Evolutionary conservation across 306 rosid species (phyloP), one percentile per base, ranked within the genome.

Genomic region (Glycine soja): DNA sequence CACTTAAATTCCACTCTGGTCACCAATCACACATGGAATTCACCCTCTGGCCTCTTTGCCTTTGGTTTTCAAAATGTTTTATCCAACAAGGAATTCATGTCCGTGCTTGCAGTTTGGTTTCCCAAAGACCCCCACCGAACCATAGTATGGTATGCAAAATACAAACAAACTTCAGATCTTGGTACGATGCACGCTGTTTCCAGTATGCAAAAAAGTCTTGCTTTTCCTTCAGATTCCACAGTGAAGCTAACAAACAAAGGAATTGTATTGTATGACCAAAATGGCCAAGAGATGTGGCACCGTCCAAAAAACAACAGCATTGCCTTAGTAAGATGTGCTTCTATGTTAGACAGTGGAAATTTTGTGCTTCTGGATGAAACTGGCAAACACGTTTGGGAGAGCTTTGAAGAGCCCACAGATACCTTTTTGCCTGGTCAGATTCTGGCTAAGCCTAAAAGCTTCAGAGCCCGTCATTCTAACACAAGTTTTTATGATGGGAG

Each of bases 91-190:
- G n/a, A 48, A 6, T 13, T 42, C 18, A 32, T 5, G 36, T 64
- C 45, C 70, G 48, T 64, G 70, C 48, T 64, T 8, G 70, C 24
- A 15, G 48, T 64, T 64, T 52, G 7, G 80, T 64, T 64, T 38
- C 24, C 47, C 48, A 36, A 64, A 3, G 70, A 38, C 48, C 70
- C 70, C 48, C 36, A 64, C 48, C 0, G 8, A 13, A 64, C 70
- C 48, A 64, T 36, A 64, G 81, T 82, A 80, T 82, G 87, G 85
- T 72, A 64, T 59, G 83, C 85, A 65, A 87, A 79, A 38, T 62
- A 40, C 54, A 40, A 46, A 2, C 16, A 45, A 43, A 3, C 3
- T 24, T 24, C 2, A 24, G 30, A 24, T 19, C 24, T 1, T 24
- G 30, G 30, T 24, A 19, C 1, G 24, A 19, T 1, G 1, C 1